Evolutionary conservation across 2,329 filamentous ascomycete species (phyloP).

Genomic region (Emericellopsis cladophorae): DNA sequence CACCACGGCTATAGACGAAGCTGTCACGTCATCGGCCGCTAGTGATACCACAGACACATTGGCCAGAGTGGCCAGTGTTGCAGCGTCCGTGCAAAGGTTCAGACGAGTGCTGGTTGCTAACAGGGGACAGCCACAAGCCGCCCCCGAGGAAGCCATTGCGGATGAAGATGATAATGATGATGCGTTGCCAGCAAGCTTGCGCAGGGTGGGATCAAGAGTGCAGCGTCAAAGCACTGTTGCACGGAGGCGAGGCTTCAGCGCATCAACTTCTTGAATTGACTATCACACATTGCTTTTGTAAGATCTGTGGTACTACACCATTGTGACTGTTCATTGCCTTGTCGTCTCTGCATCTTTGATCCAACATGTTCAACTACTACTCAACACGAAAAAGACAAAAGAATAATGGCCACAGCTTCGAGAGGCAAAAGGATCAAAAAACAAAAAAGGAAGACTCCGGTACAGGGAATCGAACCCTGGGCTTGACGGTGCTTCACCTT

Average conservation of each 20-base stretch:
- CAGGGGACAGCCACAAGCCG: slow-evolving; percentile 4
- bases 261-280: not conserved
- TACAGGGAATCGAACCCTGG: not conserved
- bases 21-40: not conserved
- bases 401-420: not conserved
- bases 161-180: slow-evolving; percentile 16
- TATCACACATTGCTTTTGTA: no score
- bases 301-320: no score
- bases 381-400: slow-evolving; percentile 1
- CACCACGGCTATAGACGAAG: not conserved
- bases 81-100: not conserved
- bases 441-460: not conserved
- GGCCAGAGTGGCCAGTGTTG: not conserved
- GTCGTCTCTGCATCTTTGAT: no score
- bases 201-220: slow-evolving; percentile 29
- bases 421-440: not conserved
- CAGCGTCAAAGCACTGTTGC: slow-evolving; percentile 15
- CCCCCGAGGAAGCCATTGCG: slow-evolving; percentile 6
- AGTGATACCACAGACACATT: not conserved
- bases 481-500: not conserved
- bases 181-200: slow-evolving; percentile 31
- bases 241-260: slow-evolving; percentile 14
- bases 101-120: not conserved
- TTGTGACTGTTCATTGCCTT: no score
- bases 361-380: not conserved